Conservation (phyloP, 225 moss, liverwort and hornwort species). For the Physcomitrellopsis africana region DNA sequence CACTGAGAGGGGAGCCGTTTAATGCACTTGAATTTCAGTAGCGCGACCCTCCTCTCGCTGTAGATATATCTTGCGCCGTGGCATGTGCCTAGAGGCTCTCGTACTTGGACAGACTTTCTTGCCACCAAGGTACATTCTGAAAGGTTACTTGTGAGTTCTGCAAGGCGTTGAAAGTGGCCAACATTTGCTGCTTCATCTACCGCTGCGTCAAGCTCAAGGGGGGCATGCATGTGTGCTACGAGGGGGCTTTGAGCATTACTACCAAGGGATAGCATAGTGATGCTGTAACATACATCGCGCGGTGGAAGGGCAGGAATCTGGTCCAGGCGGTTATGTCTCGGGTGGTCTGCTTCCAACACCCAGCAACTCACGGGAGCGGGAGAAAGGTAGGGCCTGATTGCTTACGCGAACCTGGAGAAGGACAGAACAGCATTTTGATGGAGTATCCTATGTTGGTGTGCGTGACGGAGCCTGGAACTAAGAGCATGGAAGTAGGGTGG, state of each 20-base stretch:
- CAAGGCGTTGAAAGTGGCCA: constrained; percentile 2
- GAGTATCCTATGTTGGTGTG: neutral
- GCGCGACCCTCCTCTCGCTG: neutral
- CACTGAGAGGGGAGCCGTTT: neutral
- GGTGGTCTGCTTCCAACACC: neutral
- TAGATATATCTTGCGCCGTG: neutral
- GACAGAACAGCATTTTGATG: neutral
- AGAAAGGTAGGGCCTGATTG: constrained; percentile 19
- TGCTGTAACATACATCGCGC: neutral
- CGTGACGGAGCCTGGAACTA: neutral
- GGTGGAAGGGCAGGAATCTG: neutral
- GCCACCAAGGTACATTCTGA: neutral
- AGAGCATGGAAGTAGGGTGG: neutral
- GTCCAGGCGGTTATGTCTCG: constrained; percentile 19
- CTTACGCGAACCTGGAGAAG: neutral
- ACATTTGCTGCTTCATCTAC: neutral
- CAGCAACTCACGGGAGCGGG: neutral
- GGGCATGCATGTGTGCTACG: neutral
- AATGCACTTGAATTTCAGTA: neutral
- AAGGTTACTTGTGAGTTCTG: neutral
- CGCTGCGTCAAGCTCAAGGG: neutral
- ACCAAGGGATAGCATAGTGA: neutral
- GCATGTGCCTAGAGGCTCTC: neutral
- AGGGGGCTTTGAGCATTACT: neutral
- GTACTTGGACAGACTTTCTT: neutral